Conservation (phyloP, 306 rosid genomes). For the Pyrus communis region DNA sequence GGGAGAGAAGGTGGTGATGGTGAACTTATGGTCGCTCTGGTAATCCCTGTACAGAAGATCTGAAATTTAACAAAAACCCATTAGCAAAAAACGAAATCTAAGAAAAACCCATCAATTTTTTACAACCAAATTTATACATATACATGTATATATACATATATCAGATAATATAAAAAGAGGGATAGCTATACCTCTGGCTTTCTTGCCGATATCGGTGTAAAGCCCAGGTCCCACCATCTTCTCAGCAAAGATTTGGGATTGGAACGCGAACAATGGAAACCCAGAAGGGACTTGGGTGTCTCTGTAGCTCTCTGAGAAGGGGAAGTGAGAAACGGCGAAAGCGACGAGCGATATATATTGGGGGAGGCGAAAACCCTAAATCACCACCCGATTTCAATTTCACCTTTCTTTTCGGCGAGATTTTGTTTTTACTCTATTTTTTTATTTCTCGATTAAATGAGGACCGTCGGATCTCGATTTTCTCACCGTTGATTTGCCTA, state of each 20-base stretch:
- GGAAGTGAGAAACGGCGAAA: constrained; percentile 2
- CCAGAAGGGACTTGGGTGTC: neutral
- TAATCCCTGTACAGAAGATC: constrained; percentile 89
- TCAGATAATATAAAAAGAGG: neutral
- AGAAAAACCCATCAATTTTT: neutral
- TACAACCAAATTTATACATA: neutral
- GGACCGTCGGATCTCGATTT: constrained; percentile 27
- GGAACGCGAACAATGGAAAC: neutral
- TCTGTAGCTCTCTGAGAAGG: neutral
- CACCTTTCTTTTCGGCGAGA: constrained; percentile 16
- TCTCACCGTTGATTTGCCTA: constrained; percentile 14
- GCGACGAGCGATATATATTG: constrained; percentile 1
- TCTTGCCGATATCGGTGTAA: constrained; percentile 84
- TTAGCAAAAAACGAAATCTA: neutral
- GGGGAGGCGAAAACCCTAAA: constrained; percentile 14
- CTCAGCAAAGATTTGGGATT: constrained; percentile 22
- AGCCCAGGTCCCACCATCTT: constrained; percentile 92
- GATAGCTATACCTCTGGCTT: constrained; percentile 57
- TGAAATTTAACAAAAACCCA: neutral
- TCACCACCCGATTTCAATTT: neutral
- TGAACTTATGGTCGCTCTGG: constrained; percentile 87
- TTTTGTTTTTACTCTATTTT: neutral
- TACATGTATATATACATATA: neutral
- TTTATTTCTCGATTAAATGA: neutral
- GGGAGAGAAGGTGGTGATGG: constrained; percentile 79